Evolutionary conservation across 179 eudicot genomes (phyloP), one percentile per base, ranked within the genome.

Genomic region (Actinidia polygama): DNA sequence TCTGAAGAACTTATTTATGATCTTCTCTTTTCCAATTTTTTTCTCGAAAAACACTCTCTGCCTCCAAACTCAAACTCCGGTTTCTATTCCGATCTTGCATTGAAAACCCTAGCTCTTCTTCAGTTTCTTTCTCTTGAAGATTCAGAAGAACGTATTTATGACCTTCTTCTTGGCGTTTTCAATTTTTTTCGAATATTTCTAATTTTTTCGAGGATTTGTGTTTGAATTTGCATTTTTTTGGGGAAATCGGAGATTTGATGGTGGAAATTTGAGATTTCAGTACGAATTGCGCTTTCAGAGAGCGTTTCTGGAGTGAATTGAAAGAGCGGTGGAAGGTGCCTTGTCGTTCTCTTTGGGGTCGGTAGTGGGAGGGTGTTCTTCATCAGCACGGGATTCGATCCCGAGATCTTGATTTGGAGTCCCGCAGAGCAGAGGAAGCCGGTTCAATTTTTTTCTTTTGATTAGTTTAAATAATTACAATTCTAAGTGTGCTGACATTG

Each of bases 241-340:
- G 7, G 72, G 24, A 23, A 50, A 73, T 73, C 77, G 67, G 58
- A 72, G 15, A 36, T 79, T 80, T 81, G 73, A 79, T 88, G 84
- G 40, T 79, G 82, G 78, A 69, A 23, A 61, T 82, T 85, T 89
- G 85, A 88, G 57, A 21, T n/a, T 83, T 66, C 11, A 19, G 64
- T 18, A 78, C 46, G 46, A 61, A 66, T 76, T 61, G 58, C 36
- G 55, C 16, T 49, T 66, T 11, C 1, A 8, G 67, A 7, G 44
- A 44, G 1, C 53, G 30, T 73, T 61, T 49, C 53, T 86, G 57
- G 70, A 26, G 70, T 10, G 14, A 7, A 9, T 54, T 30, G 24
- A 26, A 47, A 89, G 91, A 91, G 92, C 90, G 79, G 71, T 67
- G 71, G 94, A 84, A 86, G 90, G 89, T 75, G 91, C 88, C 79